Evolutionary conservation across 495 filamentous ascomycete genomes (phyloP).

Genomic region (Tricharina praecox): DNA sequence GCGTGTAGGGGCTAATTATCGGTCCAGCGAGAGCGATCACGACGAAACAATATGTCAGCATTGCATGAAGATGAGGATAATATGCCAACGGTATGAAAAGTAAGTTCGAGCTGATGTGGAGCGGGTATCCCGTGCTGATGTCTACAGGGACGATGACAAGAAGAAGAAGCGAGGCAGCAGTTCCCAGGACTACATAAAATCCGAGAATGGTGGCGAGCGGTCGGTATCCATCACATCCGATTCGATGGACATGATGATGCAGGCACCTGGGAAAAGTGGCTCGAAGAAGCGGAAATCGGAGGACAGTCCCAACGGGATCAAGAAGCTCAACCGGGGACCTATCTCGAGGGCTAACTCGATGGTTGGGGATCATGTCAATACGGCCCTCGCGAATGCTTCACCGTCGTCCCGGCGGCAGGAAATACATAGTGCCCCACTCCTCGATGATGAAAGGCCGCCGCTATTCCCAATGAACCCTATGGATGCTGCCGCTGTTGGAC

Average conservation of each 20-base stretch:
- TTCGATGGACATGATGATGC: conserved; percentile 3
- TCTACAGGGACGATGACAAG: conserved; percentile 22
- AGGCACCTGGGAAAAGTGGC: conserved; percentile 1
- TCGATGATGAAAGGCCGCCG: conserved; percentile 9
- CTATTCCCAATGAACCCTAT: conserved; percentile 6
- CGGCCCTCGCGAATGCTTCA: conserved; percentile 10
- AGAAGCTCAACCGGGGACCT: conserved; percentile 19
- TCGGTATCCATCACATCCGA: conserved; percentile 15
- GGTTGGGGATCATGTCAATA: conserved; percentile 14
- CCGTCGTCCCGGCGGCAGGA: conserved; percentile 9
- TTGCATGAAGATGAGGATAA: conserved; percentile 23
- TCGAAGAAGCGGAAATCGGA: conserved; percentile 22
- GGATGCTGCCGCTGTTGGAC: conserved; percentile 8
- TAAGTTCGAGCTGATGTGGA: conserved; percentile 11
- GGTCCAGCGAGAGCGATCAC: conserved; percentile 4
- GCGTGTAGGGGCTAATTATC: background rate
- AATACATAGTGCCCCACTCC: conserved; percentile 9
- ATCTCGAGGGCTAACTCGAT: conserved; percentile 19
- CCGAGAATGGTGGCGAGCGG: conserved; percentile 10
- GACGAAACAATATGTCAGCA: conserved; percentile 23
- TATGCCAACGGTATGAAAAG: conserved; percentile 20
- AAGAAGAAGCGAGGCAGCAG: conserved; percentile 16
- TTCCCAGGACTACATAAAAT: conserved; percentile 2
- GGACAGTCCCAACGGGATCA: conserved; percentile 9
- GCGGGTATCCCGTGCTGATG: conserved; percentile 2